Evolutionary conservation across 1,139 yeast genomes (phyloP), one percentile per base, ranked within the genome.

Genomic region (Dujonia santamariae): DNA sequence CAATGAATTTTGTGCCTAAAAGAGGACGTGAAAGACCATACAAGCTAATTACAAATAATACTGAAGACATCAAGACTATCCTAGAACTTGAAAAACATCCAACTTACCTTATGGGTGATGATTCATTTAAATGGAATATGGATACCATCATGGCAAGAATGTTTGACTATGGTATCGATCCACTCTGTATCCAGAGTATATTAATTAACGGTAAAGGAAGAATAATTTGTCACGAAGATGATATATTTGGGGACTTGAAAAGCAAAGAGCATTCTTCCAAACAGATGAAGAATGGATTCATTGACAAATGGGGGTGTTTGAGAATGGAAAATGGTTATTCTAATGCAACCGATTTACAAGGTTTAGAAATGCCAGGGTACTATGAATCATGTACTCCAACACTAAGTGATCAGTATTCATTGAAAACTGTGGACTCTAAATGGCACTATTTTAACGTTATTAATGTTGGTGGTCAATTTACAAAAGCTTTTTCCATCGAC

Each of bases 191-290:
- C 17, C 61, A 53, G 38, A 52, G 61, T 32, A 46, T 61, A 5
- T 41, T 61, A 17, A 37, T 61, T 30, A 63, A 63, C 37, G 69
- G 69, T 2, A 56, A 48, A 38, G 68, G 67, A 3, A 45, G 66
- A 35, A 46, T 59, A 9, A 39, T 44, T 28, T 61, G 66, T 33
- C 54, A 45, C 30, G 42, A 43, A 3, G 35, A 33, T n/a, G 32
- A 39, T 17, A 39, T 39, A 5, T 48, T 48, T 32, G 36, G 36
- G 7, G 36, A 38, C 27, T 34, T 39, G 19, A 51, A 50, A 7
- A 34, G 23, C 7, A 46, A 40, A 25, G 12, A 29, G 8, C 8
- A 19, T 14, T n/a, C 23, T 4, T 15, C 21, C 11, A 4, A n/a
- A 19, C 29, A 22, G 15, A 11, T 29, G 4, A 29, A 17, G 19